Percentiles rank a stretch among this genome's conserved stretches.
Conservation (phyloP, 1,139 yeast species). For the Candida neerlandica region DNA sequence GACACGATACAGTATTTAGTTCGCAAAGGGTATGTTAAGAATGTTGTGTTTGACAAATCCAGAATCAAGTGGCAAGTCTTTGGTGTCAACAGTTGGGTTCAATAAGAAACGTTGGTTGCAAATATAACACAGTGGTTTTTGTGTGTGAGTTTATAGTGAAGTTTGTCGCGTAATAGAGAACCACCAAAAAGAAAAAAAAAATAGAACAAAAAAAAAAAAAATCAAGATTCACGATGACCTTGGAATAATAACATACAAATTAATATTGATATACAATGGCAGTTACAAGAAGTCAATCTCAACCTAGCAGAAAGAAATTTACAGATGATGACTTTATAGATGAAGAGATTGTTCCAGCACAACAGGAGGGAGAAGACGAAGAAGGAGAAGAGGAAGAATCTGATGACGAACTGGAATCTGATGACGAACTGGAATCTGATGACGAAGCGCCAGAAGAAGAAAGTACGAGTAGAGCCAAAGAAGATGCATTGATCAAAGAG, state of each 20-base stretch:
- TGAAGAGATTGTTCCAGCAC: slow-evolving; percentile 5
- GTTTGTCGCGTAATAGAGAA: not conserved
- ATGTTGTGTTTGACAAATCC: slow-evolving; percentile 28
- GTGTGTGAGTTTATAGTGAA: not conserved
- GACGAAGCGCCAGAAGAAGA: slow-evolving; percentile 57
- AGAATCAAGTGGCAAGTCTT: slow-evolving; percentile 38
- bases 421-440: slow-evolving; percentile 23
- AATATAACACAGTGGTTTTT: not conserved
- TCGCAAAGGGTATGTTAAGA: slow-evolving; percentile 22
- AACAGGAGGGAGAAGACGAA: slow-evolving; percentile 10
- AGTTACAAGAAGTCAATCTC: slow-evolving; percentile 26
- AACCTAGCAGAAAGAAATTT: slow-evolving; percentile 26
- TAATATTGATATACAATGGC: slow-evolving; percentile 20
- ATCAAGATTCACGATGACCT: slow-evolving; percentile 1
- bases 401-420: slow-evolving; percentile 16
- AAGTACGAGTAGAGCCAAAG: slow-evolving; percentile 32
- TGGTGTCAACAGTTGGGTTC: slow-evolving; percentile 32
- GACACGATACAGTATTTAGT: slow-evolving; percentile 31
- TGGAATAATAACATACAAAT: not conserved
- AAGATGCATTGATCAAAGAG: slow-evolving; percentile 36
- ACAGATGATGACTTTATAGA: slow-evolving; percentile 25
- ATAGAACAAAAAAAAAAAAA: slow-evolving; percentile 1
- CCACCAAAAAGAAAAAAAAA: not conserved
- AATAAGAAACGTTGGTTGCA: slow-evolving; percentile 6
- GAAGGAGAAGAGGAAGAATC: slow-evolving; percentile 16